Evolutionary conservation across 768 basidiomycete species (phyloP), one percentile per base, ranked within the genome.

Genomic region (Podaxis sp.): DNA sequence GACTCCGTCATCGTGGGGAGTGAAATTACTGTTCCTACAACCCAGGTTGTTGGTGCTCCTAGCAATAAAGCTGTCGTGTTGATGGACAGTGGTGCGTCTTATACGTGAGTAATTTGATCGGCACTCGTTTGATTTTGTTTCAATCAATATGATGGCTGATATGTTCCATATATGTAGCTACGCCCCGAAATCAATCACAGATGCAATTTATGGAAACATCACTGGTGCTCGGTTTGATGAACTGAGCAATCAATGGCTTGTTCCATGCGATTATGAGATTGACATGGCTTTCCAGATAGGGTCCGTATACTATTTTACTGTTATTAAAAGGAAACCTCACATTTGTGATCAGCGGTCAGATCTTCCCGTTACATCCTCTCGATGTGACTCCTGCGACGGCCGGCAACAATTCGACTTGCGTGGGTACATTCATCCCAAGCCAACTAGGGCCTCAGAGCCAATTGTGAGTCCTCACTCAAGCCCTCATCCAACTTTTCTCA

Each of bases 31-130:
- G 69, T 80, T 13, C 84, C 90, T 11, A 82, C 80, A 2, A 87
- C 84, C 24, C 75, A 71, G 6, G 84, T 93, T 28, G 49, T 72
- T 3, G 79, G 76, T 33, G 92, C 83, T 1, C 90, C 92, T 5
- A 76, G 78, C 36, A 86, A 87, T 67, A 87, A 87, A 68, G 91
- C 90, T 5, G 90, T 94, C 52, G 83, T 85, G 24, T 77, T 92
- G 36, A 80, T 95, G 59, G 93, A 95, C 72, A 93, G 84, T 63
- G 93, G 93, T 5, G 88, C 93, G 3, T 92, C 92, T 2, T 92
- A 86, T 72, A 87, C 89, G 88, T 91, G 70, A 63, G 89, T 70
- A 38, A 33, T 17, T 46, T 58, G 13, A 30, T n/a, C 13, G 33
- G 48, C 33, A 38, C 36, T 26, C 28, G 12, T 39, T 13, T 46